A percentile compares a stretch with the other conserved stretches of the same genome.
Conservation (phyloP, 2,329 filamentous ascomycete genomes). For the Cercospora sojina region DNA sequence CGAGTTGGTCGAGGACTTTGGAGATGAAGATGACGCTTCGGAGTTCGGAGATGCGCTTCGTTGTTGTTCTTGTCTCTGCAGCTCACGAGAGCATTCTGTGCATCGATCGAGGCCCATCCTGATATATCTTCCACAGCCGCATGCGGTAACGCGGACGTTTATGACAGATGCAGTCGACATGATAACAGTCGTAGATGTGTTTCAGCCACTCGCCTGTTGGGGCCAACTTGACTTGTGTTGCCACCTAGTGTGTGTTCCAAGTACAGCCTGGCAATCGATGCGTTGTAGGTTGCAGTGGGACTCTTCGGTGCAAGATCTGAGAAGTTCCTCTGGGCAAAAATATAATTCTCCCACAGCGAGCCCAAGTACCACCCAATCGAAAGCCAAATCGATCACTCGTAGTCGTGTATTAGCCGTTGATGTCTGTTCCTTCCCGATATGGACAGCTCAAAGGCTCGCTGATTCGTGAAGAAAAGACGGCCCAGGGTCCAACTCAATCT, state of each 20-base stretch:
- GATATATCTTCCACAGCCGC: constrained; percentile 5
- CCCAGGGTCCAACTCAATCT: constrained; percentile 7
- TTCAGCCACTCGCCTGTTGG: background rate
- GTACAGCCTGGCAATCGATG: background rate
- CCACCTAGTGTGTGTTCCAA: background rate
- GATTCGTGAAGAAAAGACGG: background rate
- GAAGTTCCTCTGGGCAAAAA: background rate
- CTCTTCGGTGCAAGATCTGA: background rate
- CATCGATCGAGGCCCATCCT: background rate
- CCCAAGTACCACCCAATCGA: background rate
- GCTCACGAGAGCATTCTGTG: background rate
- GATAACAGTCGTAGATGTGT: background rate
- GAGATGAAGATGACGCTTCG: background rate
- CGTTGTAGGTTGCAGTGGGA: background rate
- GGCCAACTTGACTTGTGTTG: background rate
- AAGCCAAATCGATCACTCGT: background rate
- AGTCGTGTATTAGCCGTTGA: background rate
- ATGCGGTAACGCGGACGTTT: constrained; percentile 2
- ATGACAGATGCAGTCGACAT: background rate
- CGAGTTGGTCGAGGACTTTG: background rate
- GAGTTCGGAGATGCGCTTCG: background rate
- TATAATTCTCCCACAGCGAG: background rate
- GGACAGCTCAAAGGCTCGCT: background rate
- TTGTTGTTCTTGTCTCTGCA: background rate
- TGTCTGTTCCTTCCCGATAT: constrained; percentile 4